Evolutionary conservation across 169 alveolate species (phyloP), one percentile per base, ranked within the genome.

Genomic region (Cryptosporidium muris): DNA sequence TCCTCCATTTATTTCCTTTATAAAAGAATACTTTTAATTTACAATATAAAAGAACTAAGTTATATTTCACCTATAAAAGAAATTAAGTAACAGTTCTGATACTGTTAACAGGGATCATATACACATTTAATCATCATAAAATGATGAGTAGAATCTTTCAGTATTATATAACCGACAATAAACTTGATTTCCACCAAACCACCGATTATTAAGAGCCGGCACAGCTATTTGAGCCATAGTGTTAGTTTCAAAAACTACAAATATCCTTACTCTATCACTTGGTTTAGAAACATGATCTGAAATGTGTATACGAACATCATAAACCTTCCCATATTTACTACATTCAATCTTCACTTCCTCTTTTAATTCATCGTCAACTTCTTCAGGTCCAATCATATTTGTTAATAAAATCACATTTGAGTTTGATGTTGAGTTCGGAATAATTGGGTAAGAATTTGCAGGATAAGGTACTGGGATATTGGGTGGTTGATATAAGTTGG

Each of bases 141-240:
- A 74, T 12, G 85, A 74, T 58, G 85, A 74, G 49, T 74, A 74
- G 45, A 58, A 74, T 74, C 85, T 74, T 60, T 74, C 85, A 74
- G 85, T 34, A 16, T 80, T 82, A 82, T 82, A 89, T n/a, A 65
- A 63, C 53, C 65, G 48, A 42, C 82, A 67, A 54, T 51, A 54
- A 80, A 89, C 89, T 56, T 85, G 92, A 51, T 80, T 63, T 16
- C 92, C 92, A 16, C 92, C 92, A 48, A 89, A 89, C 92, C 92
- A 89, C 43, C 92, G 91, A 58, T 81, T 82, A 48, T 89, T 68
- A 25, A 89, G 89, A 9, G 80, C 80, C 6, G 92, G 92, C 3
- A 82, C 88, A 53, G 92, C 92, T 40, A 51, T 38, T 25, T 63
- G 81, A 16, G 92, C 92, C 65, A 63, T 89, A 8, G 89, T 62